phyloP scores from a whole-genome alignment of 192 early-diverging fungal species.

The Backusella sp. region DNA sequence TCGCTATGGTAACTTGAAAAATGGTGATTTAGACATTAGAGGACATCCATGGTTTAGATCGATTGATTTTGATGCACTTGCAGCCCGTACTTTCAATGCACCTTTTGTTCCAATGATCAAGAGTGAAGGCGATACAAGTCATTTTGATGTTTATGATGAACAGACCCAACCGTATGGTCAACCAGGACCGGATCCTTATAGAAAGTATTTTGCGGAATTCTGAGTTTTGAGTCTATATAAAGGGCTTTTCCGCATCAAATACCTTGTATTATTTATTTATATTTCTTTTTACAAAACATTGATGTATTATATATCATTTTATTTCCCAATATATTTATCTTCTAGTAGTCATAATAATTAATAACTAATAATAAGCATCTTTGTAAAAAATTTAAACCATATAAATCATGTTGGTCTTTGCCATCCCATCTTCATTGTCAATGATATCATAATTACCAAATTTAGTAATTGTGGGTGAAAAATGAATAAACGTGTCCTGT shows the following conservation, averaged over 20 bases:
- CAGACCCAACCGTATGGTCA: not conserved
- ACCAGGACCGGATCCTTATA: slow-evolving; percentile 1
- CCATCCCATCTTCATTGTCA: not conserved
- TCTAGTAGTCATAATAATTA: not conserved
- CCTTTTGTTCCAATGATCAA: slow-evolving; percentile 13
- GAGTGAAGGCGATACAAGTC: slow-evolving; percentile 13
- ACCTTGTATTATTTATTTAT: not conserved
- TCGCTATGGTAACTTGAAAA: slow-evolving; percentile 80
- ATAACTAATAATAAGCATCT: not conserved
- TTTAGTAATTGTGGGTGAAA: not conserved
- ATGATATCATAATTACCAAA: not conserved
- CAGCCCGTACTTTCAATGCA: not conserved
- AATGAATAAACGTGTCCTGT: not conserved
- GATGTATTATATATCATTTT: not conserved
- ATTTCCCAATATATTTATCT: not conserved
- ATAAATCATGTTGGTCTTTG: not conserved
- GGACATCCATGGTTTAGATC: slow-evolving; percentile 74
- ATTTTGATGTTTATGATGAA: slow-evolving; percentile 20
- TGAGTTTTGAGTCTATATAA: not conserved
- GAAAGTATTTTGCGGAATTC: slow-evolving; percentile 12
- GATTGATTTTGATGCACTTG: slow-evolving; percentile 51
- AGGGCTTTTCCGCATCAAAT: not conserved
- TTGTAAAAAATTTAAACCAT: not conserved
- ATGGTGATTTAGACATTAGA: slow-evolving; percentile 71
- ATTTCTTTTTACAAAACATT: not conserved